These are phyloP conservation scores for Sarcocystis neurona DNA, from an alignment of 169 alveolate genomes.

Conservation along the genomic window DNA sequence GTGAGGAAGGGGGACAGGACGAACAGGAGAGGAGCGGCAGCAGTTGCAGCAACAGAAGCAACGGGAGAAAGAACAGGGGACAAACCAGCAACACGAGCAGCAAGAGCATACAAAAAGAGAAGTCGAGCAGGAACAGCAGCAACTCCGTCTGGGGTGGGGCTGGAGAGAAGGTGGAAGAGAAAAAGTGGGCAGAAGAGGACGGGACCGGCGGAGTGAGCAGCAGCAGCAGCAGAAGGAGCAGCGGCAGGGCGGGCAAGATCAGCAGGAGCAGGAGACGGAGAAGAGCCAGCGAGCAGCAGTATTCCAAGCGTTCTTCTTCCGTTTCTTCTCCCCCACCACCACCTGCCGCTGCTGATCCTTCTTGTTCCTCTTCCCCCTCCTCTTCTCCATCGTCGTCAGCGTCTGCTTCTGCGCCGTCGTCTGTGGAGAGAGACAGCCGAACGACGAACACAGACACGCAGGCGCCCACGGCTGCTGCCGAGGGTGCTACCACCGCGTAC, in stretches of 20 bases:
- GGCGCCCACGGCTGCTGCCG: neutral
- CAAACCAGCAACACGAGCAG: neutral
- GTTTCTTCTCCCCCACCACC: neutral
- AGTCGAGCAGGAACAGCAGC: neutral
- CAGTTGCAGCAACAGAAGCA: neutral
- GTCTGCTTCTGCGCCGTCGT: neutral
- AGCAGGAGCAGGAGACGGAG: neutral
- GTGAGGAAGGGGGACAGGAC: neutral
- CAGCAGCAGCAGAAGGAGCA: slow-evolving; percentile 9
- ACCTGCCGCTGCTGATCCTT: neutral
- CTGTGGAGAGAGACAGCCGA: neutral
- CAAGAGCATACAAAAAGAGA: neutral
- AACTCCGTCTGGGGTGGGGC: neutral
- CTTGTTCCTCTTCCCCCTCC: neutral
- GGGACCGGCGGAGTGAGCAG: neutral
- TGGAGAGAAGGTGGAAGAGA: neutral
- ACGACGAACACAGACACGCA: neutral
- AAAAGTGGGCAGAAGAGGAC: neutral
- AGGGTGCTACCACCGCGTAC: neutral
- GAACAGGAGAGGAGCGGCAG: neutral
- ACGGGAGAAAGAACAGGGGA: neutral
- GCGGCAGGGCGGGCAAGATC: neutral
- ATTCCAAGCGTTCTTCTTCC: neutral
- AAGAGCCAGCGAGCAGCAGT: neutral
- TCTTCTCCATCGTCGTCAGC: neutral